phyloP scores from a whole-genome alignment of 164 flowering plant genomes.

The Magnolia sinica region DNA sequence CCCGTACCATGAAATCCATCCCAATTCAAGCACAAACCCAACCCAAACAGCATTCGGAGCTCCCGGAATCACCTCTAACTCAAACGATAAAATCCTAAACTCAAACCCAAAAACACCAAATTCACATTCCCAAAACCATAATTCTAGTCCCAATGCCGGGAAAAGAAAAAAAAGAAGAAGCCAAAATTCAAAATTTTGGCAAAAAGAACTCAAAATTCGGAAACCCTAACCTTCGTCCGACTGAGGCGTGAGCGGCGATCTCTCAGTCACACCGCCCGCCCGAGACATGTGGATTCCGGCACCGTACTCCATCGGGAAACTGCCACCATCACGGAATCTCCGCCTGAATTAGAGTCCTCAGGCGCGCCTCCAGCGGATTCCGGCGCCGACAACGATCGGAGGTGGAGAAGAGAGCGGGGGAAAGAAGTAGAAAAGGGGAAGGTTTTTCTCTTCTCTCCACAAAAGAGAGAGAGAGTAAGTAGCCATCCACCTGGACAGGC shows the following conservation, averaged over 20 bases:
- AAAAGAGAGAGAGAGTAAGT: conserved; percentile 31
- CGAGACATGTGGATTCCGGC: conserved; percentile 49
- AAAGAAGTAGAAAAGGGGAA: conserved; percentile 9
- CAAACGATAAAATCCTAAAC: neutral
- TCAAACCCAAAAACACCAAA: neutral
- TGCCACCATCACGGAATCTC: conserved; percentile 26
- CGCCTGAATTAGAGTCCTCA: conserved; percentile 6
- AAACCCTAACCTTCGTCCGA: conserved; percentile 37
- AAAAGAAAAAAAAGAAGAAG: neutral
- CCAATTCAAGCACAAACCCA: too few relatives aligned
- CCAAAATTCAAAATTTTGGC: neutral
- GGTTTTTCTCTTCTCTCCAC: conserved; percentile 34
- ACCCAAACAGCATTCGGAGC: neutral
- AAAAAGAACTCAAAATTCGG: neutral
- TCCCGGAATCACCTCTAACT: neutral
- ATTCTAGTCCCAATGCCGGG: neutral
- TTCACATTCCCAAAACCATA: neutral
- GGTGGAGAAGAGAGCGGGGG: conserved; percentile 1
- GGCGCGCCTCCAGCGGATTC: neutral
- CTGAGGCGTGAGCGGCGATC: conserved; percentile 39
- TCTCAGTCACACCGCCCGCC: conserved; percentile 33
- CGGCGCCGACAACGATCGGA: conserved; percentile 11
- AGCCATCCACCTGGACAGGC: conserved; percentile 20
- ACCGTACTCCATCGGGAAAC: conserved; percentile 41
- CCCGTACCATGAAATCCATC: too few relatives aligned